Percentiles rank a stretch among this genome's conserved stretches.
phyloP scores from a whole-genome alignment of 108 stramenopile genomes.

The Cyclotella choctawhatcheeana region DNA sequence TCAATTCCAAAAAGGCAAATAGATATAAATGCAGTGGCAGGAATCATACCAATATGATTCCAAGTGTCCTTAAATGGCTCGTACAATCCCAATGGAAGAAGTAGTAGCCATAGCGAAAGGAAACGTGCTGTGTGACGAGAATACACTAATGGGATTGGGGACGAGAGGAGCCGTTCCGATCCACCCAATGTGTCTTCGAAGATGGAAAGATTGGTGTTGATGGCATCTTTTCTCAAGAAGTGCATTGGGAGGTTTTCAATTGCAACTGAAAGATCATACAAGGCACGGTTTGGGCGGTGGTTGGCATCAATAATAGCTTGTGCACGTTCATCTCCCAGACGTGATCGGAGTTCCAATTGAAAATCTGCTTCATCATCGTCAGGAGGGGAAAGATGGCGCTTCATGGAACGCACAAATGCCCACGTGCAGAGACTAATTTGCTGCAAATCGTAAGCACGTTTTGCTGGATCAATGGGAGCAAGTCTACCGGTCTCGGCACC shows the following conservation, averaged over 20 bases:
- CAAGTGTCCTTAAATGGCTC: conserved; percentile 69
- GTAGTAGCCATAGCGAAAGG: conserved; percentile 71
- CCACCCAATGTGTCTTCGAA: conserved; percentile 79
- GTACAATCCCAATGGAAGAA: conserved; percentile 78
- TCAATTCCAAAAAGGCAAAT: conserved; percentile 86
- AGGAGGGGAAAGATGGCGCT: conserved; percentile 73
- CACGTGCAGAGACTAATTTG: conserved; percentile 64
- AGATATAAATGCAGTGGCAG: conserved; percentile 62
- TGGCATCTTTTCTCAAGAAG: conserved; percentile 71
- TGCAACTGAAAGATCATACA: conserved; percentile 70
- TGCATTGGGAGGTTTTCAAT: conserved; percentile 85
- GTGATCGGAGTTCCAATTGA: conserved; percentile 48
- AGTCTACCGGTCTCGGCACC: conserved; percentile 62
- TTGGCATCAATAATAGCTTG: conserved; percentile 62
- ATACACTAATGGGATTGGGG: conserved; percentile 77
- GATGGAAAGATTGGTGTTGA: conserved; percentile 69
- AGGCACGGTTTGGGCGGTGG: conserved; percentile 81
- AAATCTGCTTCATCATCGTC: conserved; percentile 71
- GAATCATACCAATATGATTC: conserved; percentile 82
- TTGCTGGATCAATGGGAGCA: conserved; percentile 53
- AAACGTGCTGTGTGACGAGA: conserved; percentile 80
- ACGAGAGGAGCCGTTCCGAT: conserved; percentile 69
- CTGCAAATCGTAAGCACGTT: conserved; percentile 58
- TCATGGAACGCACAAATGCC: conserved; percentile 79
- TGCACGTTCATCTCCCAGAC: conserved; percentile 63